Base-by-base conservation (phyloP, 371 early-diverging fungal species). In the Vavraia culicis region DNA sequence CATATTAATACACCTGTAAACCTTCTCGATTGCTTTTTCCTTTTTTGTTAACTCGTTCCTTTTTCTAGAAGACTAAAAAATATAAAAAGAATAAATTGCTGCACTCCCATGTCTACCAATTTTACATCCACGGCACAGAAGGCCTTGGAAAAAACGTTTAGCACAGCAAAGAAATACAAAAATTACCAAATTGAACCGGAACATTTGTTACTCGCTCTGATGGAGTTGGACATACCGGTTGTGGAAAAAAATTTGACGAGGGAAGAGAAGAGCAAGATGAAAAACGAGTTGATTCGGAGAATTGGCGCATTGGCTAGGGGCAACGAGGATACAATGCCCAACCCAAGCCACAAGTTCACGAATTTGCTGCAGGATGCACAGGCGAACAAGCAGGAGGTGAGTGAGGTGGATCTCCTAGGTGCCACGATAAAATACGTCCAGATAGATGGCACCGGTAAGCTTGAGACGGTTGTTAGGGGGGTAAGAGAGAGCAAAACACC, bases 391-490 rank as follows among this genome's bases (percentile, higher is more conserved):
- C 40, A 49, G 16, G 49, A 40, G 2, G 56, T 36, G 49, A 49
- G 53, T 16, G 49, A 54, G 41, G 43, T 57, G 9, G 43, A 55
- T 52, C 19, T 23, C 7, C 35, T 61, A 54, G 51, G 0, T 66
- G 72, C 16, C 77, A 77, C 47, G 69, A 74, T 55, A 15, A 9
- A 16, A 66, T 60, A 10, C 77, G 78, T 58, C 27, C 61, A 14
- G 41, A 43, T 49, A 41, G 19, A 22, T 13, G 43, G 43, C 8
- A 49, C 43, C 9, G 23, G 27, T 1, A 43, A 49, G 35, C 41
- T 43, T 11, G 37, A 40, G 4, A 16, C 38, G 43, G n/a, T 11
- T n/a, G 32, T 19, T 4, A 13, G 19, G 3, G 9, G 18, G 8
- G 36, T 33, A 41, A 32, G 52, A 16, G 43, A 61, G 31, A 43